Percentiles rank a stretch among this genome's conserved stretches.
Evolutionary conservation across 2,329 filamentous ascomycete species (phyloP).

Genomic region (Diaporthe sp.): DNA sequence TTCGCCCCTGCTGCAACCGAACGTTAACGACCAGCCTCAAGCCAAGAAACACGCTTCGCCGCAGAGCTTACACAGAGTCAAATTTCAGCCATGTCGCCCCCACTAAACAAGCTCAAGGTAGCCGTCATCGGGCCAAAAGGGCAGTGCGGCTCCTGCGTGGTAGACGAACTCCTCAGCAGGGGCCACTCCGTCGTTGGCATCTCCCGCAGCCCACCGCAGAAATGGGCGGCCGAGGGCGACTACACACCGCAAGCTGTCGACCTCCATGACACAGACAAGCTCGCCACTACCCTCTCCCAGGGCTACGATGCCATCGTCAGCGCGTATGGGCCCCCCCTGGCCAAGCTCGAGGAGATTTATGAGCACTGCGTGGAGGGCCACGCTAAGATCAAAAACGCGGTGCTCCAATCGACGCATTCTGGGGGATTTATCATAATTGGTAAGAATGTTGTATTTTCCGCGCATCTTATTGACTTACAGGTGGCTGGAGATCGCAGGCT

Average conservation of each 20-base stretch:
- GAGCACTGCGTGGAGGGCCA: background rate
- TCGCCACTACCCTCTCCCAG: background rate
- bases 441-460: background rate
- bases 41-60: background rate
- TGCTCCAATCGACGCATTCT: background rate
- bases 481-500: background rate
- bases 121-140: conserved; percentile 1
- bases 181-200: background rate
- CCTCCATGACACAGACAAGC: background rate
- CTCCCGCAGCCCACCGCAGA: background rate
- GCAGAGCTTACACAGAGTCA: background rate
- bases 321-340: background rate
- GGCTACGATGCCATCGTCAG: background rate
- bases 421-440: background rate
- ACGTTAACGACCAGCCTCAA: background rate
- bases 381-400: background rate
- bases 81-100: background rate
- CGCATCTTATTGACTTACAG: background rate
- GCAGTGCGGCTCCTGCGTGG: background rate
- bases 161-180: background rate
- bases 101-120: background rate
- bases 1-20: background rate
- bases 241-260: background rate
- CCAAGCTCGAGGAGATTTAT: background rate
- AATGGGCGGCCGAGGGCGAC: background rate